Percentiles rank a stretch among this genome's conserved stretches.
Conservation (phyloP, 2,329 filamentous ascomycete species). For the Alternaria sp. region DNA sequence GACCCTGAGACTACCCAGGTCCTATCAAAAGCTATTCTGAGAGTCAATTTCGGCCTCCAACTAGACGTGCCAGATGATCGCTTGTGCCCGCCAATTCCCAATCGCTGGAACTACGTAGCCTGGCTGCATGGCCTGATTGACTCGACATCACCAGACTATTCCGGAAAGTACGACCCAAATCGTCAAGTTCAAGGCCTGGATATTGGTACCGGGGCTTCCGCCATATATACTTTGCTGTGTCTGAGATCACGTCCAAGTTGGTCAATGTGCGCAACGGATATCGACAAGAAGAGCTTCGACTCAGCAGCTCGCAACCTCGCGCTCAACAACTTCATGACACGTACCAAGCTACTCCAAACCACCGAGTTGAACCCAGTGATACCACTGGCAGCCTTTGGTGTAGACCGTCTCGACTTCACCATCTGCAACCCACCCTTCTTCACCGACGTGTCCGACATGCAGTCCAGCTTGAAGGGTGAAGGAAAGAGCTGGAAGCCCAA, state of each 20-base stretch:
- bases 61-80: constrained; percentile 77
- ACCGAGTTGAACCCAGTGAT: constrained; percentile 64
- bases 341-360: constrained; percentile 70
- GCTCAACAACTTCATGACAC: constrained; percentile 67
- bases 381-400: constrained; percentile 62
- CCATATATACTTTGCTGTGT: constrained; percentile 87
- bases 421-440: constrained; percentile 99
- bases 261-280: constrained; percentile 65
- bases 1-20: constrained; percentile 76
- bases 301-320: constrained; percentile 72
- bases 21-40: constrained; percentile 80
- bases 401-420: constrained; percentile 74
- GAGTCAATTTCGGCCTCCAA: constrained; percentile 73
- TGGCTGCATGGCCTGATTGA: constrained; percentile 88
- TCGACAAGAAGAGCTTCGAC: constrained; percentile 72
- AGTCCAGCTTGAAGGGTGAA: constrained; percentile 61
- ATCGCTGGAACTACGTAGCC: constrained; percentile 84
- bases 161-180: constrained; percentile 55
- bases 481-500: constrained; percentile 72
- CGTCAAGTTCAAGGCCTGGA: constrained; percentile 74
- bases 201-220: constrained; percentile 88
- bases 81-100: constrained; percentile 79
- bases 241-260: constrained; percentile 72
- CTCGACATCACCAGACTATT: constrained; percentile 61
- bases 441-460: constrained; percentile 72